phyloP scores from a whole-genome alignment of 305 asterid genomes.

The Nicotiana rustica region DNA sequence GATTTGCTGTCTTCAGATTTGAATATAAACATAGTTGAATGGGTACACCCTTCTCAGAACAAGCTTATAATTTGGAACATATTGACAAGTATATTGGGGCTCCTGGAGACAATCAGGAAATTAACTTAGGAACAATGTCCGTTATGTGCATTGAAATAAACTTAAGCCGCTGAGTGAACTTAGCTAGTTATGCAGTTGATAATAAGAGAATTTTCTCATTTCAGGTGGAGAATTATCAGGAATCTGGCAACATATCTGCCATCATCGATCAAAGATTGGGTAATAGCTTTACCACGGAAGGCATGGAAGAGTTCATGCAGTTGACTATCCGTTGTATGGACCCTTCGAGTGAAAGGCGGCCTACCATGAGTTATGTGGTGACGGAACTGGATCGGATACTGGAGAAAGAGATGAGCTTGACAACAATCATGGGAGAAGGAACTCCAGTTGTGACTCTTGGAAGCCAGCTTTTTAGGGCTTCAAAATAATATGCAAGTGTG shows the following conservation, averaged over 20 bases:
- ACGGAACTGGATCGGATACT: constrained; percentile 78
- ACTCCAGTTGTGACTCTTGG: constrained; percentile 87
- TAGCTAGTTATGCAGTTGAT: constrained; percentile 14
- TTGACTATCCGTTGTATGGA: constrained; percentile 67
- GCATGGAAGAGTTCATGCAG: constrained; percentile 82
- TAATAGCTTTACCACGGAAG: constrained; percentile 77
- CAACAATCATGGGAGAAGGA: constrained; percentile 94
- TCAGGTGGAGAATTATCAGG: constrained; percentile 78
- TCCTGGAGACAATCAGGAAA: neutral
- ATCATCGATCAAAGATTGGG: constrained; percentile 77
- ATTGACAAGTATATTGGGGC: constrained; percentile 5
- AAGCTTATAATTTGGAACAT: constrained; percentile 24
- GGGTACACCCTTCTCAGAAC: constrained; percentile 57
- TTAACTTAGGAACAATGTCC: neutral
- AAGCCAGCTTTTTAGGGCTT: constrained; percentile 88
- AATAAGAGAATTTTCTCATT: neutral
- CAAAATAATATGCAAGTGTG: constrained; percentile 45
- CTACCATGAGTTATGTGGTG: constrained; percentile 71
- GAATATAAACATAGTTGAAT: constrained; percentile 72
- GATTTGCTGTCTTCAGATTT: constrained; percentile 60
- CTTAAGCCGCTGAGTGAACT: neutral
- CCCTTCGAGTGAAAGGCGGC: constrained; percentile 77
- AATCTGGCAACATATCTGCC: constrained; percentile 56
- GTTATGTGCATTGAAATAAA: neutral
- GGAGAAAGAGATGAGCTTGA: constrained; percentile 90